Conservation (phyloP, 441 rosid species). For the Eutrema salsugineum region DNA sequence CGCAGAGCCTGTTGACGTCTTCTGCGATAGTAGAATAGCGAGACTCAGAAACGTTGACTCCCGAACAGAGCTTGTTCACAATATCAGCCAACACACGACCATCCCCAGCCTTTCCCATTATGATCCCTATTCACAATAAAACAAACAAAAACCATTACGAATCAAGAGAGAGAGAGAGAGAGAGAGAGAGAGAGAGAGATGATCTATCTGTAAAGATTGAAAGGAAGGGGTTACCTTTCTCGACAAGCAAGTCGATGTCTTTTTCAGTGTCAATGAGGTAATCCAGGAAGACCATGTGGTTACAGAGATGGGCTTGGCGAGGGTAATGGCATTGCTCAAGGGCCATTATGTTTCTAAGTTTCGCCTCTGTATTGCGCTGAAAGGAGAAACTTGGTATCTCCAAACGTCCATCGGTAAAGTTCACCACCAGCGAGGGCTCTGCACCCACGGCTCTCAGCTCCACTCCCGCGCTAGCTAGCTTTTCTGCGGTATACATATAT, state of each 20-base stretch:
- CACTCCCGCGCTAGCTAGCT: neutral
- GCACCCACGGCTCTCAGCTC: neutral
- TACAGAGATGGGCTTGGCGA: neutral
- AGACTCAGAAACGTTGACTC: too few relatives aligned
- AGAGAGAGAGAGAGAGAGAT: too few relatives aligned
- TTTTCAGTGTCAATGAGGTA: neutral
- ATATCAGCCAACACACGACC: too few relatives aligned
- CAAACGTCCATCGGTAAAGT: neutral
- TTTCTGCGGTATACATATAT: slow-evolving; percentile 2
- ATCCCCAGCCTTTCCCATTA: too few relatives aligned
- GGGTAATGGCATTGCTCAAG: slow-evolving; percentile 4
- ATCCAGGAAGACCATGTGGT: neutral
- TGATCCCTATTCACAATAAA: too few relatives aligned
- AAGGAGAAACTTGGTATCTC: neutral
- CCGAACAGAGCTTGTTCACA: too few relatives aligned
- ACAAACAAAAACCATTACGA: too few relatives aligned
- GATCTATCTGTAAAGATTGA: too few relatives aligned
- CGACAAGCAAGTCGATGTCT: slow-evolving; percentile 18
- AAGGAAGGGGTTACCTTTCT: slow-evolving; percentile 13
- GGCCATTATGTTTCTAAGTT: too few relatives aligned
- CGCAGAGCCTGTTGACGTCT: too few relatives aligned
- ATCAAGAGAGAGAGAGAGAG: too few relatives aligned
- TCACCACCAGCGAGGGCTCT: neutral
- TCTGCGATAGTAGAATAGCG: too few relatives aligned
- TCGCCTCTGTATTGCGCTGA: neutral